Evolutionary conservation across 2,329 filamentous ascomycete species (phyloP).

Genomic region (Lojkania enalia): DNA sequence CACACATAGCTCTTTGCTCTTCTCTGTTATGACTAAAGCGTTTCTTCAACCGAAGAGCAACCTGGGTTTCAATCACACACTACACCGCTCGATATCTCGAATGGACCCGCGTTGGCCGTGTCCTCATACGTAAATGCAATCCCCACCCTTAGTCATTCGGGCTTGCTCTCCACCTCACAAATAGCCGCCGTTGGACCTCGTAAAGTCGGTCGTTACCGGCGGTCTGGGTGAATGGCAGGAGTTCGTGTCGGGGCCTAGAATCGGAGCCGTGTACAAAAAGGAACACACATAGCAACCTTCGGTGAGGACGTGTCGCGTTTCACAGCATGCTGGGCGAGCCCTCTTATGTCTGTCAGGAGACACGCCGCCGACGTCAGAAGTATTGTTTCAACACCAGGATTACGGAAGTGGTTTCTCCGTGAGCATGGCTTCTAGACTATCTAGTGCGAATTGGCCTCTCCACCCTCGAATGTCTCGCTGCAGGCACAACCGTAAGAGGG

Average conservation of each 20-base stretch:
- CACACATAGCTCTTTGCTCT: no score
- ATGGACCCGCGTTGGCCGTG: neutral
- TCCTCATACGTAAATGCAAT: neutral
- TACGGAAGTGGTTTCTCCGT: no score
- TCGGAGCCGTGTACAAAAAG: slow-evolving; percentile 6
- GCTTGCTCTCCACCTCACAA: slow-evolving; percentile 2
- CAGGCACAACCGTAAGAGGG: no score
- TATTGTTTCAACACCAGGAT: no score
- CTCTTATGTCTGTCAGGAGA: neutral
- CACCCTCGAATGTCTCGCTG: no score
- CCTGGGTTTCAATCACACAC: neutral
- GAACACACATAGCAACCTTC: slow-evolving; percentile 6
- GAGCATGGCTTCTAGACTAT: no score
- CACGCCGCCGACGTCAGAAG: neutral
- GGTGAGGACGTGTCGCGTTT: slow-evolving; percentile 14
- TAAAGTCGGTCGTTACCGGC: slow-evolving; percentile 15
- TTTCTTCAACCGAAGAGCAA: neutral
- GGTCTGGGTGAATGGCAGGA: slow-evolving; percentile 22
- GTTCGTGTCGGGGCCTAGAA: slow-evolving; percentile 4
- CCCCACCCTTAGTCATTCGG: slow-evolving; percentile 1
- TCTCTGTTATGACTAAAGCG: neutral
- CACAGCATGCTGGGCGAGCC: slow-evolving; percentile 6
- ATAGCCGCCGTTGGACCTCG: neutral
- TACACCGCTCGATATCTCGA: no score
- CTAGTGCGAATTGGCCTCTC: no score